These are phyloP conservation scores for Stylosanthes scabra DNA, from an alignment of 331 rosid genomes.

Conservation along the genomic window DNA sequence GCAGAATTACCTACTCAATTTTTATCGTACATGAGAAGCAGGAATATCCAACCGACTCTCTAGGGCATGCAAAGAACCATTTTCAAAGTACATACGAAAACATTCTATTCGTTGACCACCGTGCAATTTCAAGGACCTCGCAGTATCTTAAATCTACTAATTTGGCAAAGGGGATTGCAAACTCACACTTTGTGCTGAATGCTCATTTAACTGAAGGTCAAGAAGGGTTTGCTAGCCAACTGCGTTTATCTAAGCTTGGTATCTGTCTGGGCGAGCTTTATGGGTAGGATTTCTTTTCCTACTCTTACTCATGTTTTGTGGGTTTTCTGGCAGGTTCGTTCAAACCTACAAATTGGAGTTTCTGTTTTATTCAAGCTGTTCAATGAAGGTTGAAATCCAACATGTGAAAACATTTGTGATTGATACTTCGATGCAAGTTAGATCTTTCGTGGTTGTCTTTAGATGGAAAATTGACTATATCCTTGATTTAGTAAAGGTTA, in stretches of 20 bases:
- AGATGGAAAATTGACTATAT: conserved; percentile 3
- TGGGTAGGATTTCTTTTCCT: conserved; percentile 30
- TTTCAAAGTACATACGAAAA: conserved; percentile 46
- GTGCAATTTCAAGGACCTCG: conserved; percentile 34
- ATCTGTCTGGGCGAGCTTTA: conserved; percentile 24
- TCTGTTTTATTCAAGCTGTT: conserved; percentile 13
- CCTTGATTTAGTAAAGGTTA: not conserved
- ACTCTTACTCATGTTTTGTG: conserved; percentile 6
- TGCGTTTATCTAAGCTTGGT: not conserved
- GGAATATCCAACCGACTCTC: conserved; percentile 75
- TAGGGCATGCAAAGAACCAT: conserved; percentile 49
- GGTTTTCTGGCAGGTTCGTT: conserved; percentile 4
- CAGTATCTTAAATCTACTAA: conserved; percentile 4
- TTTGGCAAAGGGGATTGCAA: conserved; percentile 25
- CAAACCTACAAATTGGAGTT: conserved; percentile 26
- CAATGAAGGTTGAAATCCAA: conserved; percentile 8
- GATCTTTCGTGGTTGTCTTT: not conserved
- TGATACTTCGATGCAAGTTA: not conserved
- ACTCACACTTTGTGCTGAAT: conserved; percentile 36
- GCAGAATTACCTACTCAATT: conserved; percentile 95
- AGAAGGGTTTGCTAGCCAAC: conserved; percentile 26
- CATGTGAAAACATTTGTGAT: conserved; percentile 3
- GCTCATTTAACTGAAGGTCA: conserved; percentile 20
- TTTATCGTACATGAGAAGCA: conserved; percentile 84
- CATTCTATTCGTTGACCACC: conserved; percentile 39